These are phyloP conservation scores for Talaromyces piceae DNA, from an alignment of 2,329 filamentous ascomycete species.

Conservation along the genomic window DNA sequence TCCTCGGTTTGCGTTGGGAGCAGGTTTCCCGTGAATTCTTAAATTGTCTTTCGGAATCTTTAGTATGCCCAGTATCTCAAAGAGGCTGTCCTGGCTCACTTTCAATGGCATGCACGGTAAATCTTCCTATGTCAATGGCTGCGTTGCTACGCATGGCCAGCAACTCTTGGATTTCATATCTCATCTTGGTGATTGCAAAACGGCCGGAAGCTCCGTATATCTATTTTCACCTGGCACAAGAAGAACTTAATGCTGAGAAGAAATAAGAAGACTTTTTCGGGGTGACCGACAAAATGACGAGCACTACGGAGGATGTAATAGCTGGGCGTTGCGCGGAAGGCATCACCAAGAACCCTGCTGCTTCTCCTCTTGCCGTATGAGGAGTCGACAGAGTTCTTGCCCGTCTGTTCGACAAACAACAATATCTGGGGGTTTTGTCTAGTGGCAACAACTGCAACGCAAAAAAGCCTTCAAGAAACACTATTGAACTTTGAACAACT, in stretches of 20 bases:
- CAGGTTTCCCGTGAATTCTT: constrained; percentile 16
- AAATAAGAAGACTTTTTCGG: background rate
- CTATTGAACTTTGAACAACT: background rate
- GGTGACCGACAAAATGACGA: background rate
- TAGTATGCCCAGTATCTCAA: background rate
- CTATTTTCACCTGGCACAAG: background rate
- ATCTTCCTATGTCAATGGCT: constrained; percentile 19
- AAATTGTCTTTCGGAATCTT: constrained; percentile 18
- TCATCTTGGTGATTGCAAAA: constrained; percentile 17
- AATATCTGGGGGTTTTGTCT: too few relatives aligned
- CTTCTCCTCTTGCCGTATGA: constrained; percentile 2
- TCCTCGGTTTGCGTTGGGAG: constrained; percentile 19
- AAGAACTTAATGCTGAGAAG: background rate
- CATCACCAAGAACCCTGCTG: background rate
- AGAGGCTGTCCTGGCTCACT: constrained; percentile 19
- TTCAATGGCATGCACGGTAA: constrained; percentile 22
- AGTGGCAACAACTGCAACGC: background rate
- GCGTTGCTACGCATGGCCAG: constrained; percentile 26
- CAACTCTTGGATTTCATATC: constrained; percentile 32
- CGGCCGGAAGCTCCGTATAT: background rate
- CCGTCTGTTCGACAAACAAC: too few relatives aligned
- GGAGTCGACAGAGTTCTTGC: background rate
- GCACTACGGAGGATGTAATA: background rate
- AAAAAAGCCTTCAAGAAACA: background rate
- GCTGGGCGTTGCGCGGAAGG: background rate